Evolutionary conservation across 768 basidiomycete genomes (phyloP).

Genomic region (Plicaturopsis crispa): DNA sequence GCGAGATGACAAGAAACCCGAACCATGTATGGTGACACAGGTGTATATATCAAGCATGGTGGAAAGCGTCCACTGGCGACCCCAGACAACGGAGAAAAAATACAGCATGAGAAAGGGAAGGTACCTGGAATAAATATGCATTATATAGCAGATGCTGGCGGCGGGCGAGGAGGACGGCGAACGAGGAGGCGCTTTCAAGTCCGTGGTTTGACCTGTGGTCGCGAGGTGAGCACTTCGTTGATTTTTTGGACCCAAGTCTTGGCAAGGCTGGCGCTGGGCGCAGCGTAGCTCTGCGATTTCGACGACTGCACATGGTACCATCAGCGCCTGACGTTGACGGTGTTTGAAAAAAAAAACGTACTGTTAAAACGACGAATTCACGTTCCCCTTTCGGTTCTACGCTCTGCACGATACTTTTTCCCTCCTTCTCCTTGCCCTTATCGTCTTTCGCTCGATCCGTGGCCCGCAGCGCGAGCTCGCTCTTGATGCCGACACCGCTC

Average conservation of each 20-base stretch:
- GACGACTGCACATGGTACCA: constrained; percentile 26
- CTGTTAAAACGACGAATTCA: constrained; percentile 56
- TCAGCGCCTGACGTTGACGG: constrained; percentile 1
- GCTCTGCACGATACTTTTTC: constrained; percentile 33
- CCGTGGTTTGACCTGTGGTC: constrained; percentile 8
- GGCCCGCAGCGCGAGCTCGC: constrained; percentile 37
- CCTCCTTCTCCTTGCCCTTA: constrained; percentile 40
- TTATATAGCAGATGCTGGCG: too few species aligned
- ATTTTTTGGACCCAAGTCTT: constrained; percentile 33
- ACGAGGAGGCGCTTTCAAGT: too few species aligned
- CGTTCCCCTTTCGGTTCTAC: constrained; percentile 47
- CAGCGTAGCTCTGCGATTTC: constrained; percentile 37
- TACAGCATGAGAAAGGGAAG: too few species aligned
- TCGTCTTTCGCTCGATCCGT: constrained; percentile 21
- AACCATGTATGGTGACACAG: too few species aligned
- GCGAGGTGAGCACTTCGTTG: constrained; percentile 17
- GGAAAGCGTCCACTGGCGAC: too few species aligned
- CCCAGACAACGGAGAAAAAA: too few species aligned
- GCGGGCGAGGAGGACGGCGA: too few species aligned
- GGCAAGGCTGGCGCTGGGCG: constrained; percentile 24
- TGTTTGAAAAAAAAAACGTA: constrained; percentile 14
- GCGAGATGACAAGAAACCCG: too few species aligned
- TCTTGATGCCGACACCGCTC: constrained; percentile 38
- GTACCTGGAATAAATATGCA: too few species aligned
- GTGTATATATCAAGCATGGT: too few species aligned